Evolutionary conservation across 2,329 filamentous ascomycete species (phyloP), one percentile per base, ranked within the genome.

Genomic region (Aspergillus melleus): DNA sequence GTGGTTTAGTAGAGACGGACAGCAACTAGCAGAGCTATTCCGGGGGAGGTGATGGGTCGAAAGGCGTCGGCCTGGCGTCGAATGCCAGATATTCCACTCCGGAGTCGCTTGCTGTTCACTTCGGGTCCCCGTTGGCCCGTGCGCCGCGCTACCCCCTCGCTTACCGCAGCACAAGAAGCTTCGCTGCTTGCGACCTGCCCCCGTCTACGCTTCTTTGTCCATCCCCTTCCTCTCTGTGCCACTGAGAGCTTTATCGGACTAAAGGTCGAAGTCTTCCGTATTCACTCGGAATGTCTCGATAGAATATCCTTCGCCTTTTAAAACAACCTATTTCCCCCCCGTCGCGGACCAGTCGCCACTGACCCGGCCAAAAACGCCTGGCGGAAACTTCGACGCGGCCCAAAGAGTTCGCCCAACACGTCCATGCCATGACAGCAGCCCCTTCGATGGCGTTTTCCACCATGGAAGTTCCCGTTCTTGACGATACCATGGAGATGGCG

Each of bases 401-500:
- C 46, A 39, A 54, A 26, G 55, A 54, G 26, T 58, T 55, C 30
- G 58, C 63, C 14, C 52, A 42, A 66, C 59, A 59, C 64, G 53
- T 62, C 57, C 59, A 66, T 70, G 71, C 62, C 59, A 77, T 77
- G 74, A 76, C 72, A 61, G 64, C 73, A 32, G 60, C 70, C 49
- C 65, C 70, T n/a, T 66, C 72, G 19, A 51, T 73, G 52, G 32
- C 67, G 39, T 69, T 72, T 64, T 50, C 70, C 57, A 65, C 66
- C 50, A 78, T 78, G 76, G 76, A 79, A 56, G 66, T 70, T 14
- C 68, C 73, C 36, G 63, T 66, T 19, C 59, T 73, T 51, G 79
- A 80, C 58, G 79, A 82, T 56, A 77, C 68, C 51, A 78, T 79
- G 75, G 76, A 79, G 61, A 74, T 79, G 75, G 71, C 72, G 11